Conservation (phyloP, 2,329 filamentous ascomycete species). For the Graphium sp. region DNA sequence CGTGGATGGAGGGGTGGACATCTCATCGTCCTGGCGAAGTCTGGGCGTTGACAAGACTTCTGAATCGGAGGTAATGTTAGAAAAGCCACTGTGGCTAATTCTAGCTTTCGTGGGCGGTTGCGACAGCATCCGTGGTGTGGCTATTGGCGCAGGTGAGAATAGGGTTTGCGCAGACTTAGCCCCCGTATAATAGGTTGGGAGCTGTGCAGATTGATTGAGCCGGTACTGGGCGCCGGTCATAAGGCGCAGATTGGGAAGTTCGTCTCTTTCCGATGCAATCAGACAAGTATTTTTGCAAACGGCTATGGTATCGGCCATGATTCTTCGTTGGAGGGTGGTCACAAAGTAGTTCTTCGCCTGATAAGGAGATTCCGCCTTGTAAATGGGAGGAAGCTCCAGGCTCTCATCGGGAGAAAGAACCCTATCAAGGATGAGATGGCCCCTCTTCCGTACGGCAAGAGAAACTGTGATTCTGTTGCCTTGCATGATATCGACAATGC, state of each 20-base stretch:
- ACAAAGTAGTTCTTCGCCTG: slow-evolving; percentile 20
- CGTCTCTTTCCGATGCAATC: slow-evolving; percentile 14
- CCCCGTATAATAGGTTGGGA: no score
- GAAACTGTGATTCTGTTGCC: slow-evolving; percentile 27
- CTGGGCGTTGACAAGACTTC: slow-evolving; percentile 1
- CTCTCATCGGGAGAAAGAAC: slow-evolving; percentile 22
- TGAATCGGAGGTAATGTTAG: no score
- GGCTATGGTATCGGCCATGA: slow-evolving; percentile 28
- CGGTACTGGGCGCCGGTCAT: no score
- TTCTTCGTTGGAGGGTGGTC: slow-evolving; percentile 22
- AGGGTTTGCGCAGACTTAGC: no score
- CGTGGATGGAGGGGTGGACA: slow-evolving; percentile 8
- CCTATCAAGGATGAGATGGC: slow-evolving; percentile 34
- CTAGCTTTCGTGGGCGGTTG: no score
- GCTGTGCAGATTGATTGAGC: no score
- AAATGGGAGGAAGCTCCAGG: slow-evolving; percentile 11
- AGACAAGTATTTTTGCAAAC: slow-evolving; percentile 33
- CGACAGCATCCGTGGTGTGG: no score
- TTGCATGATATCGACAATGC: slow-evolving; percentile 28
- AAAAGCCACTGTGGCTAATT: no score
- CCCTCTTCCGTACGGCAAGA: slow-evolving; percentile 31
- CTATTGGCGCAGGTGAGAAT: no score
- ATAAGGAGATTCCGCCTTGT: slow-evolving; percentile 14
- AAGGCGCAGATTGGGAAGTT: slow-evolving; percentile 12
- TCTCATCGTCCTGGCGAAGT: slow-evolving; percentile 6